Evolutionary conservation across 345 rosid species (phyloP).

Genomic region (Populus nigra): DNA sequence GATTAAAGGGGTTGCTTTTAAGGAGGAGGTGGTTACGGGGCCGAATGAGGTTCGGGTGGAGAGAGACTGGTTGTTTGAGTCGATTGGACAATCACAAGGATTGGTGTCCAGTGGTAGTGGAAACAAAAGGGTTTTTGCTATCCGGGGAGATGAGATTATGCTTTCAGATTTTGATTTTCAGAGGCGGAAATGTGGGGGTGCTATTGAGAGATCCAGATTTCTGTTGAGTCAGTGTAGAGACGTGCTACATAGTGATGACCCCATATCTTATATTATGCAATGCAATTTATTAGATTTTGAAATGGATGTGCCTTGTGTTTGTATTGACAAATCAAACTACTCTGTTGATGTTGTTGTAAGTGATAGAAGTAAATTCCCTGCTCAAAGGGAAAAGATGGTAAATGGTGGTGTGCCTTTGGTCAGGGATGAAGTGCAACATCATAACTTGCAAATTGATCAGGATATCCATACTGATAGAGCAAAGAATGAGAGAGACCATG

Average conservation of each 20-base stretch:
- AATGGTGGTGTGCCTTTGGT: constrained; percentile 16
- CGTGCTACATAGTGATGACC: constrained; percentile 59
- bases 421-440: constrained; percentile 19
- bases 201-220: constrained; percentile 36
- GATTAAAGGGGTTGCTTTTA: constrained; percentile 48
- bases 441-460: constrained; percentile 6
- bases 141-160: constrained; percentile 31
- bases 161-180: constrained; percentile 18
- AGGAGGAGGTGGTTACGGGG: constrained; percentile 39
- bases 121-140: constrained; percentile 73
- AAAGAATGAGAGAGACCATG: constrained; percentile 7
- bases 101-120: constrained; percentile 55
- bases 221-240: constrained; percentile 51
- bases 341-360: constrained; percentile 12
- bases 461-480: background rate
- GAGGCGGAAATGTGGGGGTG: constrained; percentile 24
- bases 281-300: constrained; percentile 28
- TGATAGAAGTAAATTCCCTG: constrained; percentile 12
- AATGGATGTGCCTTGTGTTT: constrained; percentile 17
- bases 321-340: constrained; percentile 11
- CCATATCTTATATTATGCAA: constrained; percentile 48
- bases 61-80: constrained; percentile 26
- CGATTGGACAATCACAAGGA: constrained; percentile 45
- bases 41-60: constrained; percentile 18
- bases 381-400: constrained; percentile 26